Base-by-base conservation (phyloP, 441 rosid genomes). In the Biscutella auriculata region DNA sequence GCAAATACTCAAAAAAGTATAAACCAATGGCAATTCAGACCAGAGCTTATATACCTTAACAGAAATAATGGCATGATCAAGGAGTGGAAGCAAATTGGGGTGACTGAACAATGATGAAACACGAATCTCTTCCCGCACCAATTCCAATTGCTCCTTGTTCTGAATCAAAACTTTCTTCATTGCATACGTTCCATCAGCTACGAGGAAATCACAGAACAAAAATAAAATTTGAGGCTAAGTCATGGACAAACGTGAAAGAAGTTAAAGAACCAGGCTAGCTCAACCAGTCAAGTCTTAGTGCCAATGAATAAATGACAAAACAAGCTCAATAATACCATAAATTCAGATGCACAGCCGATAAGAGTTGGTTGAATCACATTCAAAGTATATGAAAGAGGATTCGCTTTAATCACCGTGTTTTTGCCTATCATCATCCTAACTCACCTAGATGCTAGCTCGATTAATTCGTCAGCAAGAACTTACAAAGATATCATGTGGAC, bases 151-250 rank as follows among this genome's bases (percentile, higher is more conserved):
- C 76, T 87, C 96, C 69, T 68, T 73, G 60, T 75, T 94, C 75
- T 94, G 99, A 69, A 94, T 84, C 37, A 94, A 83, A 57, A 94
- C 96, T 75, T 94, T 94, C 87, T 94, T 94, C 90, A 94, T 80
- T 17, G 97, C 97, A 50, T 90, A 94, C 41, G 88, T 87, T 55
- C 97, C 96, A 82, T 87, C 96, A 63, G 71, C 97, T 94, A 72
- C 78, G 70, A 46, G 12, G 5, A 44, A 45, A 15, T 25, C 42
- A 51, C 34, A 1, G n/a, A 56, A n/a, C 23, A 44, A 19, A 8
- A 11, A 36, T 9, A 28, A 10, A 17, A 2, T 2, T 0, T 1
- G 0, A 54, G 13, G 13, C n/a, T 53, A 6, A 53, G 51, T 53
- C 39, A 17, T 9, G 8, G 27, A 42, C 26, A 57, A 34, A 57